Conservation (phyloP, 768 basidiomycete genomes). For the Psilocybe subaeruginosa region DNA sequence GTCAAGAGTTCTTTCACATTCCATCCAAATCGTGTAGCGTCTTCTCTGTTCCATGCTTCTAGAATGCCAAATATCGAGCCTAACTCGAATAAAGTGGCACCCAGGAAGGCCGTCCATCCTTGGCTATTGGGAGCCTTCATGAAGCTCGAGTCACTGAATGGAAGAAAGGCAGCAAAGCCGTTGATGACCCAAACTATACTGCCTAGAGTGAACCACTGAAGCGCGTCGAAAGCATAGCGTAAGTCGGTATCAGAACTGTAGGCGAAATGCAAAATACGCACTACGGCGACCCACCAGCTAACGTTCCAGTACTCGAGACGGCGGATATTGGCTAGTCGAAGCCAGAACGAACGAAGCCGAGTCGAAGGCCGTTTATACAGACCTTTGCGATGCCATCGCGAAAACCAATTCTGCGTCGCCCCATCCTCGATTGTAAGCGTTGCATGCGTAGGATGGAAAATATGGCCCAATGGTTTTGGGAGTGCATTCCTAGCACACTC, state of each 20-base stretch:
- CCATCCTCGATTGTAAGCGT: constrained; percentile 21
- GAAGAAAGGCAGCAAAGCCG: constrained; percentile 56
- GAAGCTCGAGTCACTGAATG: constrained; percentile 35
- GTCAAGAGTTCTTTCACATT: constrained; percentile 16
- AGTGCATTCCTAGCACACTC: constrained; percentile 30
- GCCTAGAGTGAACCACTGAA: constrained; percentile 43
- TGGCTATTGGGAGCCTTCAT: constrained; percentile 32
- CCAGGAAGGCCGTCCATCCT: constrained; percentile 56
- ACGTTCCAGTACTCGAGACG: constrained; percentile 45
- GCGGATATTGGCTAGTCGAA: constrained; percentile 30
- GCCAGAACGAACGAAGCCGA: constrained; percentile 7
- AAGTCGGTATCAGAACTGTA: not conserved
- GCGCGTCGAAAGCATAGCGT: not conserved
- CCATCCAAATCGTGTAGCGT: constrained; percentile 10
- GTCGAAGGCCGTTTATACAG: constrained; percentile 3
- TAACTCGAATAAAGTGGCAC: constrained; percentile 63
- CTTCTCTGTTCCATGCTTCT: constrained; percentile 56
- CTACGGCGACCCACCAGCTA: constrained; percentile 47
- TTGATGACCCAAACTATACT: constrained; percentile 58
- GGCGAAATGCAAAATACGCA: constrained; percentile 18
- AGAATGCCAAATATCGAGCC: constrained; percentile 55
- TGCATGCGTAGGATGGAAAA: constrained; percentile 40
- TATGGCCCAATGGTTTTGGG: constrained; percentile 22
- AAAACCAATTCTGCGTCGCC: constrained; percentile 1
- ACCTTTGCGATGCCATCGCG: constrained; percentile 10